Percentiles rank a stretch among this genome's conserved stretches.
These are phyloP conservation scores for Phalaenopsis hybrid DNA, from an alignment of 116 monocot species.

Conservation along the genomic window DNA sequence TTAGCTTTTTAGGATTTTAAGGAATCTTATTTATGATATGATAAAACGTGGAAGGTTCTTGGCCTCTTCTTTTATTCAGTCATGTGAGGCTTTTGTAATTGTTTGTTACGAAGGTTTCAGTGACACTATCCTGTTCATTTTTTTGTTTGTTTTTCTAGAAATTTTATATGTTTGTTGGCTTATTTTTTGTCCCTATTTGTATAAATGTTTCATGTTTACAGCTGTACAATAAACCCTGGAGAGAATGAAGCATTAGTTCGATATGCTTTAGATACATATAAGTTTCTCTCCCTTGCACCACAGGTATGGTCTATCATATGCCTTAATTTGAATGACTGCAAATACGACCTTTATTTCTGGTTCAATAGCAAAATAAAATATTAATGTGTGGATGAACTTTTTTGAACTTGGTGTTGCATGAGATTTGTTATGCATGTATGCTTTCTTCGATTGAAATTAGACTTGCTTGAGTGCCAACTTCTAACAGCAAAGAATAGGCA, in stretches of 20 bases:
- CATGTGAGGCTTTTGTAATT: neutral
- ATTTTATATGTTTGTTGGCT: neutral
- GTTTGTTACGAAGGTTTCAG: neutral
- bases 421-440: neutral
- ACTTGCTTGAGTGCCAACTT: neutral
- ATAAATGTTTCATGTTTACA: conserved; percentile 16
- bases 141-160: neutral
- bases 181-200: neutral
- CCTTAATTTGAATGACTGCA: neutral
- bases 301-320: conserved; percentile 46
- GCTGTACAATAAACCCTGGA: conserved; percentile 98
- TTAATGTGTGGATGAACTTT: neutral
- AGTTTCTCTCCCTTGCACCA: conserved; percentile 68
- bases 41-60: neutral
- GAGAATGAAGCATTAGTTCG: conserved; percentile 97
- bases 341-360: neutral
- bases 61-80: neutral
- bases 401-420: conserved; percentile 1
- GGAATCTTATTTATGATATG: neutral
- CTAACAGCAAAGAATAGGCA: neutral
- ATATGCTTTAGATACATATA: conserved; percentile 89
- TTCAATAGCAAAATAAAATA: neutral
- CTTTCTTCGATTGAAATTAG: neutral
- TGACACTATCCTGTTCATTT: neutral
- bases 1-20: conserved; percentile 8